Percentiles rank a stretch among this genome's conserved stretches.
Conservation (phyloP, 208 protist genomes). For the Angomonas ambiguus region DNA sequence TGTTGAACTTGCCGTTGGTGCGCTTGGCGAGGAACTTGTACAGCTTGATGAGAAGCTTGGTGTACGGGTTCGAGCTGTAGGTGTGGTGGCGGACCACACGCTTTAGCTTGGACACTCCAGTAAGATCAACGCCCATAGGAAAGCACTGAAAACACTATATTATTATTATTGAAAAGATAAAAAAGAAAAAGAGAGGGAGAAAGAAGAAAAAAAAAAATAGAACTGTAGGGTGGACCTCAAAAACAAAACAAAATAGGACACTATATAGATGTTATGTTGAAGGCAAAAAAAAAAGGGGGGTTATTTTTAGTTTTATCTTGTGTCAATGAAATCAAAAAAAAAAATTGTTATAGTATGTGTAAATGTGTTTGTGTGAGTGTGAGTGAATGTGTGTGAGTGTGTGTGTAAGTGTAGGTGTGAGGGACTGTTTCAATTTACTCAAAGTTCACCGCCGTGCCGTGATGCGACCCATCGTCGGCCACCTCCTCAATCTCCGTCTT, state of each 20-base stretch:
- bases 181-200: slow-evolving; percentile 12
- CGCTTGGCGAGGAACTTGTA: slow-evolving; percentile 99
- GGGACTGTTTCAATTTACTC: background rate
- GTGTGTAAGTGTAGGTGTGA: background rate
- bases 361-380: background rate
- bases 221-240: slow-evolving; percentile 10
- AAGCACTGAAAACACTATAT: slow-evolving; percentile 8
- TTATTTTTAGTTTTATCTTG: background rate
- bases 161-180: slow-evolving; percentile 4
- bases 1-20: slow-evolving; percentile 98
- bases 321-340: slow-evolving; percentile 12
- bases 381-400: slow-evolving; percentile 2
- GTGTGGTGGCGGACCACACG: slow-evolving; percentile 91
- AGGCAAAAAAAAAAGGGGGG: too few species aligned
- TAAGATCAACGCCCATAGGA: slow-evolving; percentile 89
- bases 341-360: slow-evolving; percentile 5
- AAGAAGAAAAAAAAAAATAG: slow-evolving; percentile 13
- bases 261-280: too few species aligned
- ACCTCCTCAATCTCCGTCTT: slow-evolving; percentile 10
- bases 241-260: slow-evolving; percentile 15
- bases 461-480: slow-evolving; percentile 21
- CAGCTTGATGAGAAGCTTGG: slow-evolving; percentile 98
- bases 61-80: slow-evolving; percentile 96
- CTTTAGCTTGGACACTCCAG: slow-evolving; percentile 88
- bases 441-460: background rate